Evolutionary conservation across 495 filamentous ascomycete genomes (phyloP).

Genomic region (Symbiotaphrina buchneri): DNA sequence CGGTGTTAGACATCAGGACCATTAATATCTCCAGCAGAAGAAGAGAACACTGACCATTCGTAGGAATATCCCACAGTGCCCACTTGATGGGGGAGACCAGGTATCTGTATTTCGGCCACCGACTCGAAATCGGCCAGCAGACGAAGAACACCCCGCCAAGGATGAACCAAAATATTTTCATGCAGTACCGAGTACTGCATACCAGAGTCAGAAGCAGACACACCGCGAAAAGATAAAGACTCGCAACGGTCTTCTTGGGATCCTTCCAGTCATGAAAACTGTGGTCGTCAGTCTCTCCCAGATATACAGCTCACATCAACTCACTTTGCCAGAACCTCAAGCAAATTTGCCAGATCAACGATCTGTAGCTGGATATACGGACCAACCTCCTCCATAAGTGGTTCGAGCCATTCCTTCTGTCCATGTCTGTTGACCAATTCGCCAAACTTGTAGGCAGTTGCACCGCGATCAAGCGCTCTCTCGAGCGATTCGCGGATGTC

Average conservation of each 20-base stretch:
- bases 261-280: constrained; percentile 11
- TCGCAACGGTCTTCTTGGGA: constrained; percentile 4
- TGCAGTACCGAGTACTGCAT: constrained; percentile 6
- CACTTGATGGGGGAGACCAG: constrained; percentile 9
- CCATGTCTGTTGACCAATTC: constrained; percentile 11
- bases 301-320: not conserved
- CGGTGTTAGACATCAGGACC: not conserved
- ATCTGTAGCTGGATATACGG: constrained; percentile 9
- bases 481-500: constrained; percentile 8
- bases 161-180: constrained; percentile 7
- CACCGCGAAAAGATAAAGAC: constrained; percentile 5
- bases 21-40: not conserved
- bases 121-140: constrained; percentile 8
- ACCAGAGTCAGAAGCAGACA: constrained; percentile 6
- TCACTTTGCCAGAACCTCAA: constrained; percentile 9
- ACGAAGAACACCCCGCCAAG: constrained; percentile 9
- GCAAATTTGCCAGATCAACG: constrained; percentile 9
- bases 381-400: constrained; percentile 9
- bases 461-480: constrained; percentile 6
- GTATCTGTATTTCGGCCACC: constrained; percentile 9
- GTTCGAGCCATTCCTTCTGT: constrained; percentile 10
- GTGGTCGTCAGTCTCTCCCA: not conserved
- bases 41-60: constrained; percentile 6
- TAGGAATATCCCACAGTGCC: constrained; percentile 10
- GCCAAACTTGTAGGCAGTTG: constrained; percentile 7